A percentile compares a stretch with the other conserved stretches of the same genome.
phyloP scores from a whole-genome alignment of 139 green algal genomes.

The Haematococcus sp. region DNA sequence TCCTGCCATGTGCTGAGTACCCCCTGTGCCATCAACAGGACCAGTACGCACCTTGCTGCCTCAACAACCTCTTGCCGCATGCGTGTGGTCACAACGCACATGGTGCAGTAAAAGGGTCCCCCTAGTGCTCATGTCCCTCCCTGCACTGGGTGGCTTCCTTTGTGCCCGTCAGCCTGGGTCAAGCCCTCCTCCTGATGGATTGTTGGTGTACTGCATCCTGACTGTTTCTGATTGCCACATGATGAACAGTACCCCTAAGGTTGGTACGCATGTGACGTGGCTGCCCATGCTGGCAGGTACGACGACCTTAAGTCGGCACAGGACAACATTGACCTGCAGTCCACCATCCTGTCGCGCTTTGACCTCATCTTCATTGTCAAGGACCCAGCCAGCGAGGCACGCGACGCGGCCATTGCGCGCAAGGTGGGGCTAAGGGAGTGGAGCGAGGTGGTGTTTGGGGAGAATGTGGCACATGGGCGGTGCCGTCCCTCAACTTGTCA shows the following conservation, averaged over 20 bases:
- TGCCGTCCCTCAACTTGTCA: neutral
- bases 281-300: slow-evolving; percentile 50
- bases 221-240: no score
- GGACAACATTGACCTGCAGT: slow-evolving; percentile 99
- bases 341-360: slow-evolving; percentile 97
- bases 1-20: no score
- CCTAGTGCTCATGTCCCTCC: no score
- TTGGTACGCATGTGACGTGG: neutral
- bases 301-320: slow-evolving; percentile 84
- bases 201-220: no score
- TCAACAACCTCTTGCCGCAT: neutral
- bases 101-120: no score
- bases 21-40: no score
- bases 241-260: neutral
- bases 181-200: no score
- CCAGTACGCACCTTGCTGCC: neutral
- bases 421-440: slow-evolving; percentile 19
- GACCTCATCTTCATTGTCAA: slow-evolving; percentile 99
- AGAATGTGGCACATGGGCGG: neutral
- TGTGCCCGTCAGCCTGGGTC: no score
- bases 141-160: no score
- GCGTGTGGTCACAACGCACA: neutral
- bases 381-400: slow-evolving; percentile 71
- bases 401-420: slow-evolving; percentile 73
- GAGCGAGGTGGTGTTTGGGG: no score